A percentile compares a stretch with the other conserved stretches of the same genome.
Conservation (phyloP, 2,329 filamentous ascomycete genomes). For the Colletotrichum godetiae region DNA sequence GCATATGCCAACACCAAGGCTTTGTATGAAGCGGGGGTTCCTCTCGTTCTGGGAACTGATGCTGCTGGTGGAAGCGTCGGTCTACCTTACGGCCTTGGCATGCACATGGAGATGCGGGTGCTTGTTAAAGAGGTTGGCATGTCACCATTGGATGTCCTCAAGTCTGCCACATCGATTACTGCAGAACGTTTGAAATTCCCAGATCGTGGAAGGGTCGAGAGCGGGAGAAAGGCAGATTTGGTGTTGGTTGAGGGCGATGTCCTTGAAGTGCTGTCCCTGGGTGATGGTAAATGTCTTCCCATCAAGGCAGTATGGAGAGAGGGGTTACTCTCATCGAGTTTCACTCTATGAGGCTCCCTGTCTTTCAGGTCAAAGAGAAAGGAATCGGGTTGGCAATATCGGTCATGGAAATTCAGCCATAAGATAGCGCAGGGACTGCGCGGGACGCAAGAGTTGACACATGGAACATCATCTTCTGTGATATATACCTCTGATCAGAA, state of each 20-base stretch:
- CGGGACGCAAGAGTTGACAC: too few species aligned
- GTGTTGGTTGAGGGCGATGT: conserved; percentile 35
- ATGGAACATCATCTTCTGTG: too few species aligned
- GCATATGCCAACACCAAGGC: background rate
- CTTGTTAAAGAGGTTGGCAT: conserved; percentile 35
- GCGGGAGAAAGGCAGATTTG: conserved; percentile 33
- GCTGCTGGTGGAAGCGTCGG: conserved; percentile 29
- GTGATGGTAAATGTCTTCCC: conserved; percentile 1
- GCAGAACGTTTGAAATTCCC: conserved; percentile 32
- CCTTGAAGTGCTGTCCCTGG: conserved; percentile 11
- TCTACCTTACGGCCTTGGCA: conserved; percentile 30
- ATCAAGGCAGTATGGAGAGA: conserved; percentile 37
- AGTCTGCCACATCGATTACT: conserved; percentile 32
- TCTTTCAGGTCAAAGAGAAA: too few species aligned
- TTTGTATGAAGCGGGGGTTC: conserved; percentile 24
- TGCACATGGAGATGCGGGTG: conserved; percentile 36
- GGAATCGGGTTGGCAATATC: background rate
- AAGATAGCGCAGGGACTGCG: too few species aligned
- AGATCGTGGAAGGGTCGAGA: conserved; percentile 30
- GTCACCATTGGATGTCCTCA: conserved; percentile 33
- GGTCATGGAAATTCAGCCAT: too few species aligned
- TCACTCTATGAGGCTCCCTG: background rate
- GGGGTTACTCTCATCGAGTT: background rate
- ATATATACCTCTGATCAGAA: too few species aligned
- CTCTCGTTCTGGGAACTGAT: conserved; percentile 36